Percentiles rank a stretch among this genome's conserved stretches.
Conservation (phyloP, 768 basidiomycete species). For the Kwoniella europaea region DNA sequence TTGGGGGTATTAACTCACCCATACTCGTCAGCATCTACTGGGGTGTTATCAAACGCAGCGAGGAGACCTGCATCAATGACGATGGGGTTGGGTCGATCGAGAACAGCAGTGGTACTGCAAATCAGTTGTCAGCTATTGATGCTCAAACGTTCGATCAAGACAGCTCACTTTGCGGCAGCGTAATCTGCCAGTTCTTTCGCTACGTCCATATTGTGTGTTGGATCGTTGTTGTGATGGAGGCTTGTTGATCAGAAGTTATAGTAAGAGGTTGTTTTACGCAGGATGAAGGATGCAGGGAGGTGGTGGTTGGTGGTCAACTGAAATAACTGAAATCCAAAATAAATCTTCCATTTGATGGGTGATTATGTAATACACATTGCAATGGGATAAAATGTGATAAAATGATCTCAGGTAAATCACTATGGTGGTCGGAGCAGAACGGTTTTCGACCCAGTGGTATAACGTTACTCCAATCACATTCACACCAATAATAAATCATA, state of each 20-base stretch:
- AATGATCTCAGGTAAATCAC: conserved; percentile 18
- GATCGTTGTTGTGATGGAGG: too few relatives aligned
- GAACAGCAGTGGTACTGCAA: conserved; percentile 38
- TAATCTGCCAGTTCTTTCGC: conserved; percentile 76
- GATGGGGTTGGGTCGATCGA: conserved; percentile 58
- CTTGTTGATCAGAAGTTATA: too few relatives aligned
- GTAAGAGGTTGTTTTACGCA: too few relatives aligned
- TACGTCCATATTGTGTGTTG: conserved; percentile 70
- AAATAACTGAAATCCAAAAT: background rate
- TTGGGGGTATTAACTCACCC: conserved; percentile 62
- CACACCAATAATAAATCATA: conserved; percentile 7
- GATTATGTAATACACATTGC: background rate
- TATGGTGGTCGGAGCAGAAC: conserved; percentile 22
- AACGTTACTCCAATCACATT: conserved; percentile 17
- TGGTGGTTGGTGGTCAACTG: background rate
- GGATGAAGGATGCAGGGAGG: background rate
- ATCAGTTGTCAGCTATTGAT: conserved; percentile 19
- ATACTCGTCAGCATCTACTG: conserved; percentile 83
- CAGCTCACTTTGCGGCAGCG: conserved; percentile 70
- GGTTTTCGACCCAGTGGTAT: conserved; percentile 10
- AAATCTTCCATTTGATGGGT: background rate
- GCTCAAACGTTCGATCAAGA: background rate
- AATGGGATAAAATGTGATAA: conserved; percentile 32
- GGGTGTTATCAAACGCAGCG: conserved; percentile 83
- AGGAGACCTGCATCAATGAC: conserved; percentile 82